Conservation (phyloP, 176 grass and related monocot species). For the Eragrostis nindensis region DNA sequence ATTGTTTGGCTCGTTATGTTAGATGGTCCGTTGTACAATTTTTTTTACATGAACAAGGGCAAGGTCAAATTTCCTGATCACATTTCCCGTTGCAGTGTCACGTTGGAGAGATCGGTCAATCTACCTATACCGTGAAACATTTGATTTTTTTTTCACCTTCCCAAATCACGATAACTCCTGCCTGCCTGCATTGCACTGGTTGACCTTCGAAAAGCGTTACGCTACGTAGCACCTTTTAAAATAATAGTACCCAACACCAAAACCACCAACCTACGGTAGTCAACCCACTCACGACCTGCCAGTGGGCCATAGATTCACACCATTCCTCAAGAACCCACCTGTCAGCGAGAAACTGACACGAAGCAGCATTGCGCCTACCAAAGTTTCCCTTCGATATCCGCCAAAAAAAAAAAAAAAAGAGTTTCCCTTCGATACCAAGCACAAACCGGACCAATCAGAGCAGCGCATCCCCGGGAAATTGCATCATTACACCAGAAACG, state of each 20-base stretch:
- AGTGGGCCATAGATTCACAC: background rate
- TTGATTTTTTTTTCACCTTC: too few species aligned
- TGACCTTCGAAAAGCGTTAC: slow-evolving; percentile 26
- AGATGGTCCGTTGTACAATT: too few species aligned
- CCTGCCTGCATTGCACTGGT: background rate
- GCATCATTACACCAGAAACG: background rate
- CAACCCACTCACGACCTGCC: background rate
- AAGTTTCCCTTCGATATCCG: background rate
- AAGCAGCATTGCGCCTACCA: background rate
- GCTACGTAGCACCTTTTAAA: background rate
- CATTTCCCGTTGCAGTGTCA: too few species aligned
- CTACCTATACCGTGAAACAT: too few species aligned
- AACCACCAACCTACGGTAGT: background rate
- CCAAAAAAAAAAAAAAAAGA: too few species aligned
- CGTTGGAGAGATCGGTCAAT: too few species aligned
- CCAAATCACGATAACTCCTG: too few species aligned
- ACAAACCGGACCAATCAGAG: background rate
- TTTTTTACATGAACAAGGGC: too few species aligned
- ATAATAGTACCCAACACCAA: background rate
- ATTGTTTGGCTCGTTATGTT: too few species aligned
- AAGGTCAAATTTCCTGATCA: too few species aligned
- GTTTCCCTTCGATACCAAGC: background rate
- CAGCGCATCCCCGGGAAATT: background rate
- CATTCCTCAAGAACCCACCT: background rate
- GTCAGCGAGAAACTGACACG: background rate